Evolutionary conservation across 1,284 basidiomycete genomes (phyloP).

Genomic region (Stygiomarasmius scandens): DNA sequence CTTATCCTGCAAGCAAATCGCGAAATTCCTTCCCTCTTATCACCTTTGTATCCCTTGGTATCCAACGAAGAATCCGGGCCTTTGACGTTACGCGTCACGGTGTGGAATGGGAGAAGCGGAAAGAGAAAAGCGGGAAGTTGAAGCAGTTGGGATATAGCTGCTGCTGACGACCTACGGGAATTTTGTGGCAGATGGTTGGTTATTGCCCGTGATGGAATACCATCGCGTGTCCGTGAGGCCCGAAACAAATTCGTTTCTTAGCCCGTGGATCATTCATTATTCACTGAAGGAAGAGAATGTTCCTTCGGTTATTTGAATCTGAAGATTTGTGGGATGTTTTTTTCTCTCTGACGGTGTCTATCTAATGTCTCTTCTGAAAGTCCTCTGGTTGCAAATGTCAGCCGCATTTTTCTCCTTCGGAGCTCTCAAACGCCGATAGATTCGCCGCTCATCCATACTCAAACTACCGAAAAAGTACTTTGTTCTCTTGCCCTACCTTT

Average conservation of each 20-base stretch:
- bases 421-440: conserved; percentile 15
- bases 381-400: conserved; percentile 56
- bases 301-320: conserved; percentile 37
- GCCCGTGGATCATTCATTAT: conserved; percentile 53
- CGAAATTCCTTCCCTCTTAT: conserved; percentile 58
- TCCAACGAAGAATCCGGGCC: conserved; percentile 63
- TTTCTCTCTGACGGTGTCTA: conserved; percentile 6
- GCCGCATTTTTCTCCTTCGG: conserved; percentile 66
- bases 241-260: conserved; percentile 50
- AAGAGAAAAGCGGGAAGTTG: conserved; percentile 64
- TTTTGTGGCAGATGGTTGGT: conserved; percentile 74
- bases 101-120: conserved; percentile 78
- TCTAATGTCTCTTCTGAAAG: conserved; percentile 34
- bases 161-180: conserved; percentile 58
- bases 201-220: conserved; percentile 71
- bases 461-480: conserved; percentile 62
- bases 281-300: conserved; percentile 36
- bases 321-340: conserved; percentile 56
- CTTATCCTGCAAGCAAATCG: conserved; percentile 78
- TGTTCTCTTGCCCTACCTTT: conserved; percentile 67
- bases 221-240: conserved; percentile 58
- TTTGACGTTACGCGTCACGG: conserved; percentile 77
- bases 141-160: conserved; percentile 61
- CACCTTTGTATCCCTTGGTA: conserved; percentile 59
- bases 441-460: conserved; percentile 66